Evolutionary conservation across 2,329 filamentous ascomycete species (phyloP).

Genomic region (Penicillium nordicum): DNA sequence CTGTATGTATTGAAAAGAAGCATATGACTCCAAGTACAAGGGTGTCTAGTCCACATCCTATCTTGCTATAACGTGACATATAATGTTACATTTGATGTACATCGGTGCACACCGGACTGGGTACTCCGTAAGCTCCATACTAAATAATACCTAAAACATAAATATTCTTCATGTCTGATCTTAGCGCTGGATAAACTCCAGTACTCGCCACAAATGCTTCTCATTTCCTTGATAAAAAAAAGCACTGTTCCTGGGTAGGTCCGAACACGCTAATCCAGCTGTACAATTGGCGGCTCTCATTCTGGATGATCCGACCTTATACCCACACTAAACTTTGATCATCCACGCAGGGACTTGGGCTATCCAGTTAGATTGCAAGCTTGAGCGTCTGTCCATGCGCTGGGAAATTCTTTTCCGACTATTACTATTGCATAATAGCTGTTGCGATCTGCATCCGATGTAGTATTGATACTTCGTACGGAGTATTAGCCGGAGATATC

Average conservation of each 20-base stretch:
- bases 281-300: conserved; percentile 8
- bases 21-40: neutral
- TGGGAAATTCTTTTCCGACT: neutral
- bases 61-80: neutral
- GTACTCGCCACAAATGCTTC: neutral
- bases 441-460: neutral
- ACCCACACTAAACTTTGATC: conserved; percentile 12
- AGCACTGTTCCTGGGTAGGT: conserved; percentile 3
- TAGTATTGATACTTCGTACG: neutral
- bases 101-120: neutral
- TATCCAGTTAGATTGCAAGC: conserved; percentile 4
- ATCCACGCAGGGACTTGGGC: conserved; percentile 16
- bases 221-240: neutral
- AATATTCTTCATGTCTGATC: conserved; percentile 5
- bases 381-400: neutral
- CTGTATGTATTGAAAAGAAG: neutral
- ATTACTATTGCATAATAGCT: neutral
- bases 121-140: neutral
- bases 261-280: neutral
- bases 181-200: conserved; percentile 1
- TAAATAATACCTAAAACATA: neutral
- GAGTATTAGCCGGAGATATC: neutral
- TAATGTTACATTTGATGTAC: neutral
- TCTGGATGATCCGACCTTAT: conserved; percentile 3
- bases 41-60: neutral